Evolutionary conservation across 805 yeast genomes (phyloP).

Genomic region (Spencermartinsiella europaea): DNA sequence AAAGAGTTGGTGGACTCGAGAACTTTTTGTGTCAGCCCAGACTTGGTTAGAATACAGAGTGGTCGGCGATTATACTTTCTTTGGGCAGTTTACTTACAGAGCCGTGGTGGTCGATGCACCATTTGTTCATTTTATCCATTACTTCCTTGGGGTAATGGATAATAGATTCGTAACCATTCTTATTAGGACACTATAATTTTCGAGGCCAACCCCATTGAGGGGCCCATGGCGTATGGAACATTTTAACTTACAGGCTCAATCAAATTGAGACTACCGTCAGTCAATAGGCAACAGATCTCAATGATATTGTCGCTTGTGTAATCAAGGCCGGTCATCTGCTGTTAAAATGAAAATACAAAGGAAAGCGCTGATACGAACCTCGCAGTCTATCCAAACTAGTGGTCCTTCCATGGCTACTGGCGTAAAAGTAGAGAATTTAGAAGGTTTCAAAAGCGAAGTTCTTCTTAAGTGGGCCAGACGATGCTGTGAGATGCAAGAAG

Average conservation of each 20-base stretch:
- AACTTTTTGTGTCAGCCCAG: conserved; percentile 74
- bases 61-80: too few relatives aligned
- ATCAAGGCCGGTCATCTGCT: conserved; percentile 84
- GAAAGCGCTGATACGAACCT: conserved; percentile 33
- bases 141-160: conserved; percentile 58
- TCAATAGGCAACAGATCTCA: conserved; percentile 85
- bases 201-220: not conserved
- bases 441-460: too few relatives aligned
- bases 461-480: too few relatives aligned
- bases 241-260: conserved; percentile 44
- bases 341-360: not conserved
- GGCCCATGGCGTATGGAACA: not conserved
- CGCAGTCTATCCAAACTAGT: conserved; percentile 95
- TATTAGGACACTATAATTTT: conserved; percentile 2
- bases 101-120: conserved; percentile 86
- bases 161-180: conserved; percentile 71
- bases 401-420: conserved; percentile 24
- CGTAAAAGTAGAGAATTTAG: too few relatives aligned
- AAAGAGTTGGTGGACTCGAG: conserved; percentile 49
- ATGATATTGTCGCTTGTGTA: conserved; percentile 76
- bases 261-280: conserved; percentile 73
- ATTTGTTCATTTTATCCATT: conserved; percentile 73
- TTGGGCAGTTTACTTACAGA: conserved; percentile 38
- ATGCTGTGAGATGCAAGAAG: too few relatives aligned
- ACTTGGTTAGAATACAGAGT: conserved; percentile 11